phyloP scores from a whole-genome alignment of 1,284 basidiomycete genomes.

The Heterobasidion occidentale region DNA sequence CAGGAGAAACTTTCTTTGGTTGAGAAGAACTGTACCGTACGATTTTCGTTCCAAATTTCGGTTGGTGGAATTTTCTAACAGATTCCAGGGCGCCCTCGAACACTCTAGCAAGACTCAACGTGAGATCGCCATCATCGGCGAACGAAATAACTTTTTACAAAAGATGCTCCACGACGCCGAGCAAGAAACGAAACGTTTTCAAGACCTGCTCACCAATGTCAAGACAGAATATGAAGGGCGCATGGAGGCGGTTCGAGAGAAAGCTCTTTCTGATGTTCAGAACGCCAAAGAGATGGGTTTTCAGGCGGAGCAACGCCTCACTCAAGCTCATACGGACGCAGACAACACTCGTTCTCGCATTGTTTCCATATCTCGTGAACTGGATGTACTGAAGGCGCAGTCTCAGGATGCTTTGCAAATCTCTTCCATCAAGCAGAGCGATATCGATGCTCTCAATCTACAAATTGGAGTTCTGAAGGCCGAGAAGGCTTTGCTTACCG shows the following conservation, averaged over 20 bases:
- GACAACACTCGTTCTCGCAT: slow-evolving; percentile 7
- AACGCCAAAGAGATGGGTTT: slow-evolving; percentile 5
- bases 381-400: slow-evolving; percentile 1
- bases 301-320: slow-evolving; percentile 5
- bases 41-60: not conserved
- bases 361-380: not conserved
- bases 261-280: slow-evolving; percentile 2
- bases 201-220: slow-evolving; percentile 5
- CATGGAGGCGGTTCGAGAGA: slow-evolving; percentile 9
- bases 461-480: slow-evolving; percentile 18
- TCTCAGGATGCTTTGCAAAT: slow-evolving; percentile 2
- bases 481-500: slow-evolving; percentile 15
- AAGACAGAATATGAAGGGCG: slow-evolving; percentile 9
- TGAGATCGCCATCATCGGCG: slow-evolving; percentile 7
- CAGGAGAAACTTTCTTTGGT: slow-evolving; percentile 25
- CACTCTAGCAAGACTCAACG: slow-evolving; percentile 12
- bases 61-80: not conserved
- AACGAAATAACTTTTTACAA: slow-evolving; percentile 6
- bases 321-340: slow-evolving; percentile 5
- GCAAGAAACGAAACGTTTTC: slow-evolving; percentile 6
- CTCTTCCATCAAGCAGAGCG: slow-evolving; percentile 14
- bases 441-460: slow-evolving; percentile 14
- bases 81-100: not conserved
- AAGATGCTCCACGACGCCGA: slow-evolving; percentile 6
- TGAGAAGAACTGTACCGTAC: slow-evolving; percentile 21